Base-by-base conservation (phyloP, 2,329 filamentous ascomycete genomes). In the Talaromyces pinophilus region DNA sequence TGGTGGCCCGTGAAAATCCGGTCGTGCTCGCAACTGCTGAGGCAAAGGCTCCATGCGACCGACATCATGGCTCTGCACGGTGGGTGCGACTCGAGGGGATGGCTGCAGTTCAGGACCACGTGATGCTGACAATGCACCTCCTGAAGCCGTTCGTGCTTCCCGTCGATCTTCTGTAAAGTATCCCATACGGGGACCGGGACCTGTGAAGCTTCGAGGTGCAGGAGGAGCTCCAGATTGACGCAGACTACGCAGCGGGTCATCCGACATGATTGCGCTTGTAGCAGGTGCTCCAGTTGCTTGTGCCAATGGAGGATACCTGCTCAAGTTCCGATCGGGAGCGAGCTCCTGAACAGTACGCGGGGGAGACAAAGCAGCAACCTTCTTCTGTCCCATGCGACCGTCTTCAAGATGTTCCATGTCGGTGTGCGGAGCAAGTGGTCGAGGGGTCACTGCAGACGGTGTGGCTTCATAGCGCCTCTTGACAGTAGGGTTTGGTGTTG, bases 391-490 rank as follows among this genome's bases (percentile, higher is more conserved):
- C 57, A 73, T 70, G n/a, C 74, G 72, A 48, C 64, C 65, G 30
- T 70, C 40, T 77, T 78, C 76, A 2, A 70, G 44, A 55, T 80
- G 79, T 5, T 72, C 67, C 38, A 73, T 71, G 22, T 82, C 81
- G n/a, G 74, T 76, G 69, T 77, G 81, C 19, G 78, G 81, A 28
- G 77, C 82, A 63, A 81, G 73, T 28, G 76, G 78, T 44, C 80
- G 76, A 65, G 79, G 80, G 60, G 75, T 70, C 42, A 80, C 78
- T 19, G 77, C 72, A 4, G 80, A 79, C 1, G 80, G 77, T 15
- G 78, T 79, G 44, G 79, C 75, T 69, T 83, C 81, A 67, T 83
- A 82, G n/a, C 81, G 79, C 63, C 82, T 77, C 71, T 83, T 84
- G 17, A 79, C 75, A n/a, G 77, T 74, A 62, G 78, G 76, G 63